These are phyloP conservation scores for Tripterygium wilfordii DNA, from an alignment of 177 flowering plant genomes.

Conservation along the genomic window DNA sequence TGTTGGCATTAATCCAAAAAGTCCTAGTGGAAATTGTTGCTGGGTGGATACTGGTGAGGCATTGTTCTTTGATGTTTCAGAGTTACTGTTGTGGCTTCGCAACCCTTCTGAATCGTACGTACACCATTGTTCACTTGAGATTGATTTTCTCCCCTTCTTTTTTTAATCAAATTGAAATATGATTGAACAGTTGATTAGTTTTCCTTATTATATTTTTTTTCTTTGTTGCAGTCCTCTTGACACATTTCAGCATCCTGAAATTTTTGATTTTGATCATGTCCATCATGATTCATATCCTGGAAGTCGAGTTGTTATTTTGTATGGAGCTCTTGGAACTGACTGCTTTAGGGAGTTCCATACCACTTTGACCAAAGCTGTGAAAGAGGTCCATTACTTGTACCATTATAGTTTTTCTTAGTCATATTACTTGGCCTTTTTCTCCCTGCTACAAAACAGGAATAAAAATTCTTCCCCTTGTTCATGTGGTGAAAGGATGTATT, in stretches of 20 bases:
- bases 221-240: slow-evolving; percentile 37
- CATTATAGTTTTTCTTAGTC: neutral
- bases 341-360: slow-evolving; percentile 82
- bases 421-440: slow-evolving; percentile 1
- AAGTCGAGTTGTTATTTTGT: slow-evolving; percentile 66
- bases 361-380: slow-evolving; percentile 60
- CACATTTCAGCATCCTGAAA: slow-evolving; percentile 71
- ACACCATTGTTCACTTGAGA: neutral
- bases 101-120: slow-evolving; percentile 38
- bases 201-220: slow-evolving; percentile 3
- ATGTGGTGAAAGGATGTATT: too few species aligned
- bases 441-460: neutral
- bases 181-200: neutral
- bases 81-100: slow-evolving; percentile 59
- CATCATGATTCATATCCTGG: slow-evolving; percentile 49
- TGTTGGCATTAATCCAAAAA: slow-evolving; percentile 50
- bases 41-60: slow-evolving; percentile 88
- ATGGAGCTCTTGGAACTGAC: slow-evolving; percentile 92
- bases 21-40: slow-evolving; percentile 77
- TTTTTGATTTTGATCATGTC: slow-evolving; percentile 92
- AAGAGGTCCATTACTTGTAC: slow-evolving; percentile 44
- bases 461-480: too few species aligned
- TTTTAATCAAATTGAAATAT: neutral
- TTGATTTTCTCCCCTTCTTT: neutral
- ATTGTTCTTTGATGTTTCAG: slow-evolving; percentile 62